Evolutionary conservation across 306 rosid species (phyloP).

Genomic region (Castanospermum australe): DNA sequence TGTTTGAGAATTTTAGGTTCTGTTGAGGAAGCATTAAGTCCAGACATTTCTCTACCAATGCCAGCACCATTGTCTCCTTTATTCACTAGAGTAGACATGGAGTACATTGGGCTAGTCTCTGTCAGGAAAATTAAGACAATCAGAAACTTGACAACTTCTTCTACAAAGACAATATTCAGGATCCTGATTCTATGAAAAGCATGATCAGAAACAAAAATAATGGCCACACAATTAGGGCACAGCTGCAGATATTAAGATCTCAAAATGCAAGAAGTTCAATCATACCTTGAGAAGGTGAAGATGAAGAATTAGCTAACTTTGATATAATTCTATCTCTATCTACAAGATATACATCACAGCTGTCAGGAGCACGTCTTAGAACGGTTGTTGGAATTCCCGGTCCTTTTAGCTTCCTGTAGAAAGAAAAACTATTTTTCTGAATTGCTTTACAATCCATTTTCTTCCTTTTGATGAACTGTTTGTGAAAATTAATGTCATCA

Average conservation of each 20-base stretch:
- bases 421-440: constrained; percentile 25
- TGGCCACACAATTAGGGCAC: neutral
- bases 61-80: constrained; percentile 24
- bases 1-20: constrained; percentile 34
- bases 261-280: constrained; percentile 30
- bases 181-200: neutral
- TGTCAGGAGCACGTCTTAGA: constrained; percentile 49
- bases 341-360: constrained; percentile 64
- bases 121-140: constrained; percentile 27
- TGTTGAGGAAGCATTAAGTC: constrained; percentile 30
- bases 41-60: constrained; percentile 38
- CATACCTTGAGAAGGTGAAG: constrained; percentile 53
- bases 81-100: constrained; percentile 36
- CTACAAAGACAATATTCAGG: neutral
- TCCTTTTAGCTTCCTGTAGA: constrained; percentile 77
- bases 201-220: constrained; percentile 15
- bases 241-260: constrained; percentile 4
- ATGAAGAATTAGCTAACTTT: constrained; percentile 51
- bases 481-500: neutral
- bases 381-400: constrained; percentile 64
- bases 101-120: constrained; percentile 41
- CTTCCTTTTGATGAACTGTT: constrained; percentile 12
- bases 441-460: neutral
- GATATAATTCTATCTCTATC: constrained; percentile 54
- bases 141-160: constrained; percentile 5